Evolutionary conservation across 129 eudicot species (phyloP).

Genomic region (Lactuca saligna): DNA sequence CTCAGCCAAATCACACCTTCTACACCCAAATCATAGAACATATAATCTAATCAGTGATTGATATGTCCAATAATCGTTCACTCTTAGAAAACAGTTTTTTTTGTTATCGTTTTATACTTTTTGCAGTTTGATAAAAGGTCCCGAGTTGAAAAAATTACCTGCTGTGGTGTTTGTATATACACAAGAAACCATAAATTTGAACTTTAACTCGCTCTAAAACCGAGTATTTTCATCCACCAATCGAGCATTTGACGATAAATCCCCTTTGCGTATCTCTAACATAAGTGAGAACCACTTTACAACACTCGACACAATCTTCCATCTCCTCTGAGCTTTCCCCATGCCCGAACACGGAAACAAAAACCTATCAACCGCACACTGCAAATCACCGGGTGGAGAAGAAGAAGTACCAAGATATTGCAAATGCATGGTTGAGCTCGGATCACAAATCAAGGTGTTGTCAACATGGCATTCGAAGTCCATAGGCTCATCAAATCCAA

Average conservation of each 20-base stretch:
- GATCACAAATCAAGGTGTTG: constrained; percentile 45
- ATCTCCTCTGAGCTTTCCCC: constrained; percentile 59
- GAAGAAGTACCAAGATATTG: constrained; percentile 48
- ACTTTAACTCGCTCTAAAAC: constrained; percentile 18
- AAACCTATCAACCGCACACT: constrained; percentile 42
- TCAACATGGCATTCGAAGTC: constrained; percentile 41
- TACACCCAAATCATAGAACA: not conserved
- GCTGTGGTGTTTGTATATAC: not conserved
- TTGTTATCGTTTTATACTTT: too few relatives aligned
- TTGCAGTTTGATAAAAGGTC: too few relatives aligned
- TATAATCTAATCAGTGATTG: not conserved
- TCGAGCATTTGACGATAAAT: constrained; percentile 13
- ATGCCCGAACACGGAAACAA: constrained; percentile 35
- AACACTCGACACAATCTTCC: constrained; percentile 62
- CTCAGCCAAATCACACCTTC: constrained; percentile 11
- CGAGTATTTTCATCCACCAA: constrained; percentile 12
- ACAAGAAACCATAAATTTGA: not conserved
- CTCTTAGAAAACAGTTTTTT: too few relatives aligned
- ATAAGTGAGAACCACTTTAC: constrained; percentile 46
- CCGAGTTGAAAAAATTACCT: constrained; percentile 1
- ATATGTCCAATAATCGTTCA: not conserved
- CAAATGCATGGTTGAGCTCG: constrained; percentile 45
- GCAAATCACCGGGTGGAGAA: constrained; percentile 40
- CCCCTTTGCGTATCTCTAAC: constrained; percentile 34
- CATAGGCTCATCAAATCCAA: constrained; percentile 41